These are phyloP conservation scores for Pythium periplocum DNA, from an alignment of 352 stramenopile species.

Conservation along the genomic window DNA sequence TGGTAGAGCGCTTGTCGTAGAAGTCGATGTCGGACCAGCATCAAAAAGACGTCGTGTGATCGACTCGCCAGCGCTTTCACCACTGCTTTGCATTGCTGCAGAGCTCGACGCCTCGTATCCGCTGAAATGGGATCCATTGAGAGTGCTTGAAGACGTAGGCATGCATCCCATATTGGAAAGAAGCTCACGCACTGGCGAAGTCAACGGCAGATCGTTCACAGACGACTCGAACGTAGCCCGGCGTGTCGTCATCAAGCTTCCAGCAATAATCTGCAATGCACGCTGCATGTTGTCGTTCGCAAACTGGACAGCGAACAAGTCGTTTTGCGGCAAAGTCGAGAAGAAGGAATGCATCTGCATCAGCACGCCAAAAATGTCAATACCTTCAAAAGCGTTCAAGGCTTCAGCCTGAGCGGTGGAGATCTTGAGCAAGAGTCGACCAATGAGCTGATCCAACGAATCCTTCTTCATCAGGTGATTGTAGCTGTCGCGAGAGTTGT, in stretches of 20 bases:
- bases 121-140: constrained; percentile 12
- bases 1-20: constrained; percentile 2
- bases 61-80: constrained; percentile 14
- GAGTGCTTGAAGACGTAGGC: constrained; percentile 16
- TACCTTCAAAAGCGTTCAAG: constrained; percentile 64
- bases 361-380: constrained; percentile 77
- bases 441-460: constrained; percentile 73
- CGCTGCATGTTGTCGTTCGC: constrained; percentile 75
- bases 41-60: constrained; percentile 57
- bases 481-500: constrained; percentile 61
- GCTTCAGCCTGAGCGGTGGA: constrained; percentile 47
- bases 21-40: constrained; percentile 13
- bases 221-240: constrained; percentile 46
- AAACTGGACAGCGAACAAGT: constrained; percentile 66
- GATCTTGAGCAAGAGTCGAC: constrained; percentile 64
- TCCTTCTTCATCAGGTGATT: constrained; percentile 75
- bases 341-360: constrained; percentile 89
- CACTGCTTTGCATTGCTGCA: constrained; percentile 5
- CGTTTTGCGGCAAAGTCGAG: constrained; percentile 52
- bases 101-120: constrained; percentile 16
- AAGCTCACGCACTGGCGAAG: constrained; percentile 40
- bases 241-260: constrained; percentile 50
- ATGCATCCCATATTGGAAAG: constrained; percentile 10
- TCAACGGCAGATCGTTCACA: constrained; percentile 52
- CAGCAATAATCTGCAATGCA: constrained; percentile 59